Evolutionary conservation across 192 early-diverging fungal species (phyloP).

Genomic region (Funneliformis geosporum): DNA sequence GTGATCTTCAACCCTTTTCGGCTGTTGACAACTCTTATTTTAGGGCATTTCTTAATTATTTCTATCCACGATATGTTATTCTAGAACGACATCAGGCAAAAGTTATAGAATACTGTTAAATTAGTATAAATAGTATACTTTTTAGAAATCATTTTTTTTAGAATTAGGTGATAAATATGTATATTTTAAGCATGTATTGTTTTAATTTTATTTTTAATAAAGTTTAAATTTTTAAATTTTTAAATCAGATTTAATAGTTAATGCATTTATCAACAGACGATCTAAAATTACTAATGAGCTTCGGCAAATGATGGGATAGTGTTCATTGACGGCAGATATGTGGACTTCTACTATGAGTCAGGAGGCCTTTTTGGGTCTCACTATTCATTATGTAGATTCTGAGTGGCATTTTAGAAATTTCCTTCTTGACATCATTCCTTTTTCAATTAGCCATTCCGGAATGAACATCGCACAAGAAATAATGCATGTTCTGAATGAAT

Average conservation of each 20-base stretch:
- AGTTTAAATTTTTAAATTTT: no score
- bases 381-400: slow-evolving; percentile 8
- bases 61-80: no score
- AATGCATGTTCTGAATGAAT: neutral
- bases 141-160: no score
- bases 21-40: neutral
- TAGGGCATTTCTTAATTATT: neutral
- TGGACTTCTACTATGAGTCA: neutral
- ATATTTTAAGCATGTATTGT: no score
- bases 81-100: neutral
- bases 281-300: neutral
- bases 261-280: neutral
- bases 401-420: neutral
- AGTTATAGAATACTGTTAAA: no score
- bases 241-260: neutral
- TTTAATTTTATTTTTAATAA: no score
- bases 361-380: neutral
- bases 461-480: neutral
- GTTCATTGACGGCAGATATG: no score
- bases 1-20: neutral
- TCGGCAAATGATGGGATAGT: neutral
- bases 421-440: neutral
- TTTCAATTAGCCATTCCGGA: neutral
- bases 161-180: no score
- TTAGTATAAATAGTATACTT: no score